Percentiles rank a stretch among this genome's conserved stretches.
Evolutionary conservation across 2,329 filamentous ascomycete species (phyloP).

Genomic region (Aspergillus novoparasiticus): DNA sequence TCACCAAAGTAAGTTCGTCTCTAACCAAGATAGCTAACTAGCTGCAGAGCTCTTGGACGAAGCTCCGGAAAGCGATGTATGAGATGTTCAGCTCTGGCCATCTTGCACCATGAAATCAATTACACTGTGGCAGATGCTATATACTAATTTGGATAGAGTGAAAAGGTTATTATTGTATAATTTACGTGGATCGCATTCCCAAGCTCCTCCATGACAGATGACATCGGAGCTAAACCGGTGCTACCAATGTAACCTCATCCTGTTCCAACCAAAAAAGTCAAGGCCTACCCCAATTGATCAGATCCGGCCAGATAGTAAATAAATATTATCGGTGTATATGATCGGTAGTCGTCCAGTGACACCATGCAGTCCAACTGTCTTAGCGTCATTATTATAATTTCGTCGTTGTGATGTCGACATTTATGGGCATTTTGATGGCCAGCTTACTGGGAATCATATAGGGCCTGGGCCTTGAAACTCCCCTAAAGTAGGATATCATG

Average conservation of each 20-base stretch:
- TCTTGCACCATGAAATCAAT: not conserved
- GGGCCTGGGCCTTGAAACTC: not conserved
- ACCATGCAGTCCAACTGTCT: not conserved
- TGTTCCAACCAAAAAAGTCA: not conserved
- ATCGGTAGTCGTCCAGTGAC: not conserved
- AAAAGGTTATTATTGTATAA: not conserved
- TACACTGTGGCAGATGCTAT: not conserved
- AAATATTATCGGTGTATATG: not conserved
- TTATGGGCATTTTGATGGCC: not conserved
- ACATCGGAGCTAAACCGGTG: not conserved
- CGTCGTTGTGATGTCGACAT: not conserved
- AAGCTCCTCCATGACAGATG: not conserved
- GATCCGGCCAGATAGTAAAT: not conserved
- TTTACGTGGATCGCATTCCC: not conserved
- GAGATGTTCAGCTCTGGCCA: too few relatives aligned
- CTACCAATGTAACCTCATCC: not conserved
- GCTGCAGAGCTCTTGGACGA: not conserved
- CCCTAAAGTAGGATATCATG: not conserved
- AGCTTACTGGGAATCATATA: not conserved
- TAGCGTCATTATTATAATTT: not conserved
- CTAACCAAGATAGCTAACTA: not conserved
- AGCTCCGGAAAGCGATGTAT: too few relatives aligned
- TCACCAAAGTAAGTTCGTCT: too few relatives aligned
- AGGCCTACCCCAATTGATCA: not conserved
- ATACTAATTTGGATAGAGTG: not conserved